Evolutionary conservation across 2,329 filamentous ascomycete species (phyloP), one percentile per base, ranked within the genome.

Genomic region (Byssothecium circinans): DNA sequence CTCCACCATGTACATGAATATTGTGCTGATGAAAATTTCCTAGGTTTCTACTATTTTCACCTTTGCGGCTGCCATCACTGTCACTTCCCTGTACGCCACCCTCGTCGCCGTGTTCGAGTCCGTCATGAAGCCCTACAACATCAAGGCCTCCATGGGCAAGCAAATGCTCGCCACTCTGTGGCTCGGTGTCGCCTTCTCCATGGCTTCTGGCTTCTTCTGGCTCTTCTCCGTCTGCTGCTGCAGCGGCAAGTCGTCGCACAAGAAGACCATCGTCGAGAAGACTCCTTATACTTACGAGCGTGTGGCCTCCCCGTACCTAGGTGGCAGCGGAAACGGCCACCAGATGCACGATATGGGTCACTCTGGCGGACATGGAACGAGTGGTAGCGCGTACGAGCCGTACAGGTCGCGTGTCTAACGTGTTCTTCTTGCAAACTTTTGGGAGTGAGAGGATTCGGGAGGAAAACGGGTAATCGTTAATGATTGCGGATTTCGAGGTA

Each of bases 201-300:
- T 94, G 27, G 88, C 72, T 34, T 86, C 87, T 7, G 83, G 82
- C 55, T 74, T 96, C 67, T 96, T 97, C 86, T 97, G 94, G 92
- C 76, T 91, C 65, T 83, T 95, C 71, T 89, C 85, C 71, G 82
- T 88, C 64, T 97, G 92, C 86, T 97, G 91, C 83, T 96, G 91
- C 79, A 84, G 81, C 60, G 89, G 89, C 38, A 78, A 80, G 60
- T 78, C 74, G 45, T 74, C 75, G 22, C 56, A 65, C 45, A 71
- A 71, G 52, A 73, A 74, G 38, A 54, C 81, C 46, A 72, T 71
- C 32, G 79, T 79, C 25, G 81, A 84, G 66, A 84, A 84, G 77
- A 78, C 81, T 0, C 81, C 81, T 0, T 82, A 82, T 64, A 81
- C 78, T 3, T 84, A 84, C 57, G 80, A 84, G 71, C 75, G 80